Conservation (phyloP, 2,329 filamentous ascomycete genomes). For the Aspergillus tanneri region DNA sequence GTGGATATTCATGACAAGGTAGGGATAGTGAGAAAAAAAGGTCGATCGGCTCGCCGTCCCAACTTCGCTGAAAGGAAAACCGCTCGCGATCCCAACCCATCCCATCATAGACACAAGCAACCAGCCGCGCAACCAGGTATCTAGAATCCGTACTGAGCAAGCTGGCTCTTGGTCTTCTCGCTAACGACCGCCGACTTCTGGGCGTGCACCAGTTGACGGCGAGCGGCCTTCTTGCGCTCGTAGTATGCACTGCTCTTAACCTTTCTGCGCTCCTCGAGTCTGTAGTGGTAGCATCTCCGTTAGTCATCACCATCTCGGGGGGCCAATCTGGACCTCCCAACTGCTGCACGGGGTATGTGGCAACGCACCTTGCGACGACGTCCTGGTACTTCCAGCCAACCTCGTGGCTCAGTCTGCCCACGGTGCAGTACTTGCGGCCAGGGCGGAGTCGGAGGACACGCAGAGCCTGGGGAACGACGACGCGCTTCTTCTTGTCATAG, state of each 20-base stretch:
- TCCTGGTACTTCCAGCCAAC: constrained; percentile 99
- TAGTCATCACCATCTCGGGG: constrained; percentile 24
- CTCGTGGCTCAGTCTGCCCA: constrained; percentile 96
- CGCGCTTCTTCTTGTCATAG: constrained; percentile 99
- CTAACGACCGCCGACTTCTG: constrained; percentile 89
- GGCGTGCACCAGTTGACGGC: constrained; percentile 85
- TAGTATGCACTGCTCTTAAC: constrained; percentile 99
- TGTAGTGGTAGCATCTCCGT: constrained; percentile 44
- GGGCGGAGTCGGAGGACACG: constrained; percentile 95
- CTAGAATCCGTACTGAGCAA: constrained; percentile 91
- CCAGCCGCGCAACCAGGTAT: constrained; percentile 42
- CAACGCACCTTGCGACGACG: constrained; percentile 91
- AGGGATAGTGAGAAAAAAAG: constrained; percentile 36
- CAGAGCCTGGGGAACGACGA: constrained; percentile 98
- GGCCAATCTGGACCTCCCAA: background rate
- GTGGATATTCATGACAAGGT: constrained; percentile 38
- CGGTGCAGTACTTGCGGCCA: constrained; percentile 99
- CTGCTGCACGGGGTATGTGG: constrained; percentile 7
- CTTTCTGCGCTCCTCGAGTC: constrained; percentile 99
- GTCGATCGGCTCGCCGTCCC: constrained; percentile 43
- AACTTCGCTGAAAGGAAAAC: constrained; percentile 41
- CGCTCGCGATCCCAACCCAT: constrained; percentile 42
- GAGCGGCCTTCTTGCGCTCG: constrained; percentile 98
- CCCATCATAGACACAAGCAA: constrained; percentile 43
- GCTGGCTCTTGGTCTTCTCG: constrained; percentile 81